phyloP scores from a whole-genome alignment of 169 alveolate genomes.

The Plasmodium gonderi region DNA sequence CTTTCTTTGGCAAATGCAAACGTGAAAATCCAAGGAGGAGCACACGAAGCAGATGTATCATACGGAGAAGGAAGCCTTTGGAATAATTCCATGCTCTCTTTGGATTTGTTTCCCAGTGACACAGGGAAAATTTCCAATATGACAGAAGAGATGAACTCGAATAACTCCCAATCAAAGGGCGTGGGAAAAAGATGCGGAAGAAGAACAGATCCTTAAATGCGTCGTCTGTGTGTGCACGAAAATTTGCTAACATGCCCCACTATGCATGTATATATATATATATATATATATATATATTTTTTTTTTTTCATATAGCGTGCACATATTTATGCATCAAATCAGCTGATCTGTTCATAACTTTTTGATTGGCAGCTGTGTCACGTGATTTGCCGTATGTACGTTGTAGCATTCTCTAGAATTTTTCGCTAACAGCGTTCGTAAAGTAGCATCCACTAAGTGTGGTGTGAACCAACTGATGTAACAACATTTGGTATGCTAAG shows the following conservation, averaged over 20 bases:
- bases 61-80: not conserved
- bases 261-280: too few relatives aligned
- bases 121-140: not conserved
- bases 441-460: too few relatives aligned
- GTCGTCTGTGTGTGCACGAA: too few relatives aligned
- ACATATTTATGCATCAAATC: not conserved
- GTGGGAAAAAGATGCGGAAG: too few relatives aligned
- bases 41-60: not conserved
- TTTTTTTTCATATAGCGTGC: not conserved
- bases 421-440: too few relatives aligned
- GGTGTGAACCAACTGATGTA: too few relatives aligned
- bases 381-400: too few relatives aligned
- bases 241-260: too few relatives aligned
- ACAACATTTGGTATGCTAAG: too few relatives aligned
- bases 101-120: not conserved
- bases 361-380: not conserved
- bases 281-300: not conserved
- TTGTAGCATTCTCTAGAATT: too few relatives aligned
- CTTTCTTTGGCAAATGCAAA: too few relatives aligned
- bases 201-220: not conserved
- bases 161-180: not conserved
- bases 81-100: not conserved
- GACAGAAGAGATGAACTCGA: conserved; percentile 8
- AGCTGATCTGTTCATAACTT: not conserved
- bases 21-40: not conserved